A percentile compares a stretch with the other conserved stretches of the same genome.
Evolutionary conservation across 2,329 filamentous ascomycete genomes (phyloP).

Genomic region (Talaromyces sp.): DNA sequence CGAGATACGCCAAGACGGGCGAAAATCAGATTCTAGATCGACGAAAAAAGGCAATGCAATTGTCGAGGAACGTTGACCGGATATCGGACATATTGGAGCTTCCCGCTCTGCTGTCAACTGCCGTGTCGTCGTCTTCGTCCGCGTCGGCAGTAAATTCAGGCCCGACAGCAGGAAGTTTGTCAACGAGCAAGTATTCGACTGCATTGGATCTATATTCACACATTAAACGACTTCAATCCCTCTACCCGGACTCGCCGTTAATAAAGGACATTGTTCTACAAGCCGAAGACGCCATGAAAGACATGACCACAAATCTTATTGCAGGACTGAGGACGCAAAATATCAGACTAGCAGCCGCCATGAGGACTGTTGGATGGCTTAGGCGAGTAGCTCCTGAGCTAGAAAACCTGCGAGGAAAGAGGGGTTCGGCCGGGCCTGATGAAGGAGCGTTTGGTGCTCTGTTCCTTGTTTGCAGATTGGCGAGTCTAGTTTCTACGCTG

Average conservation of each 20-base stretch:
- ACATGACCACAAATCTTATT: conserved; percentile 81
- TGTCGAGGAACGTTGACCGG: conserved; percentile 82
- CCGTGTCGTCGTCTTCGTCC: conserved; percentile 43
- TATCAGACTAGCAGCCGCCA: conserved; percentile 81
- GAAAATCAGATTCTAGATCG: conserved; percentile 65
- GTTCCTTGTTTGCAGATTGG: conserved; percentile 80
- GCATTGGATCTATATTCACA: conserved; percentile 91
- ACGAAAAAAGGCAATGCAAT: conserved; percentile 71
- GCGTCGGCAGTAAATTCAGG: conserved; percentile 30
- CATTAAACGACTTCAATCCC: conserved; percentile 73
- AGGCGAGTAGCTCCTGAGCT: conserved; percentile 80
- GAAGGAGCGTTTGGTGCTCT: conserved; percentile 73
- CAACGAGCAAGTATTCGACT: conserved; percentile 72
- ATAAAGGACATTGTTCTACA: conserved; percentile 68
- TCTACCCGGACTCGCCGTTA: conserved; percentile 75
- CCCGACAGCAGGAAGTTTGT: conserved; percentile 36
- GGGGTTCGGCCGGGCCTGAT: conserved; percentile 18
- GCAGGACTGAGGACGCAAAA: conserved; percentile 67
- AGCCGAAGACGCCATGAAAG: conserved; percentile 80
- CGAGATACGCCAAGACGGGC: conserved; percentile 70
- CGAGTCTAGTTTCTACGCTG: conserved; percentile 72
- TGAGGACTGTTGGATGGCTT: conserved; percentile 88
- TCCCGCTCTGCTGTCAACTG: conserved; percentile 75
- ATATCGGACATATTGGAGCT: conserved; percentile 88
- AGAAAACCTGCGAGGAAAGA: conserved; percentile 39